phyloP scores from a whole-genome alignment of 352 stramenopile species.

The Globisporangium carolinianum region DNA sequence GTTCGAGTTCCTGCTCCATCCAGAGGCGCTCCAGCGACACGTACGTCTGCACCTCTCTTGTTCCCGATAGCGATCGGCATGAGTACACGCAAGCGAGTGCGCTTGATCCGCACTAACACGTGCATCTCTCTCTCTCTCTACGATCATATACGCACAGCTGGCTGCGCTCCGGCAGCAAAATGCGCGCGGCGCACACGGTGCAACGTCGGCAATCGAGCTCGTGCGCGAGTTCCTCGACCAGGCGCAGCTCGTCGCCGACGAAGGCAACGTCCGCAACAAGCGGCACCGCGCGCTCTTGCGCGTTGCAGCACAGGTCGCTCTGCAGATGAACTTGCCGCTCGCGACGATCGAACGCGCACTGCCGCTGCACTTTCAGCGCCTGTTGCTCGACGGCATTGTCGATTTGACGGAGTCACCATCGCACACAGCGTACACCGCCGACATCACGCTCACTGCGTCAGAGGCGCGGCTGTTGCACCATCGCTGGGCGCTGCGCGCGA shows the following conservation, averaged over 20 bases:
- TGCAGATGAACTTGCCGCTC: constrained; percentile 67
- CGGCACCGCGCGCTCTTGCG: constrained; percentile 62
- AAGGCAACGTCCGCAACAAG: constrained; percentile 70
- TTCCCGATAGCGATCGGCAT: too few species aligned
- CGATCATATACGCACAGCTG: constrained; percentile 24
- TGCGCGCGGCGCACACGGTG: constrained; percentile 33
- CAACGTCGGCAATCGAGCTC: constrained; percentile 69
- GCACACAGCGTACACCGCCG: constrained; percentile 23
- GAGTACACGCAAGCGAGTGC: too few species aligned
- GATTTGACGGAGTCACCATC: constrained; percentile 25
- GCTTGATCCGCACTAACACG: too few species aligned
- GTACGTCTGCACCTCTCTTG: constrained; percentile 20
- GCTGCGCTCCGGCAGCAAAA: constrained; percentile 39
- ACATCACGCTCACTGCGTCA: constrained; percentile 28
- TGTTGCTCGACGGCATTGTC: constrained; percentile 76
- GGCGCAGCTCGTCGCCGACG: constrained; percentile 70
- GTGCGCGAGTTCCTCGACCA: constrained; percentile 82
- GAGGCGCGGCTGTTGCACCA: constrained; percentile 62
- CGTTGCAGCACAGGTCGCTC: constrained; percentile 62
- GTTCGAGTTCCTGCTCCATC: constrained; percentile 84
- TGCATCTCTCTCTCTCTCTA: background rate
- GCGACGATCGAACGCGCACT: constrained; percentile 46
- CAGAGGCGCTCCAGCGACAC: constrained; percentile 62
- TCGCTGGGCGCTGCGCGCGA: constrained; percentile 67
- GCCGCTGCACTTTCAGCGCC: constrained; percentile 71